Base-by-base conservation (phyloP, 306 rosid genomes). In the Pachyrhizus erosus region DNA sequence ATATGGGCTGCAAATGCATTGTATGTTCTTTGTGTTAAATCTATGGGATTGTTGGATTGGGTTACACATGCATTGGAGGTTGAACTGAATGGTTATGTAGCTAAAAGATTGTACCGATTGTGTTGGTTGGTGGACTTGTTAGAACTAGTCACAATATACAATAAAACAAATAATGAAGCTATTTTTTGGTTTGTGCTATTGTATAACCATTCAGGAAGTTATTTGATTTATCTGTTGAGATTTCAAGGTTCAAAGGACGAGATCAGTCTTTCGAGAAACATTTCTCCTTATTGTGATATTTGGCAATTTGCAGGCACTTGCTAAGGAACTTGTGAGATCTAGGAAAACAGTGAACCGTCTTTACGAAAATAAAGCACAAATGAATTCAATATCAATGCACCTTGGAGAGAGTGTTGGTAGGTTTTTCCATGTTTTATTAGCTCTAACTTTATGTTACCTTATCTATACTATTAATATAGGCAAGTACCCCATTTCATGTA, bases 321-420 rank as follows among this genome's bases (percentile, higher is more conserved):
- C 98, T 17, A 88, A 82, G 76, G 99, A 96, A 68, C 88, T 96
- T 79, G 99, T 96, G 84, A 90, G 91, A 71, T 96, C 99, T 24
- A 93, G 89, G 88, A 90, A 83, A 80, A 89, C 99, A 4, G 99
- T 96, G 82, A 96, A 92, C 76, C 97, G 98, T 65, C 97, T 96
- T 81, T 85, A 96, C 60, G 99, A 96, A 86, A 96, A 96, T 80
- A 92, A 85, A 86, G 98, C 99, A 0, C 97, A 96, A 67, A 82
- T 96, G 86, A 96, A 92, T 87, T 96, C 99, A 37, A 96, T 93
- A 90, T 93, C 99, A 45, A 96, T 96, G 99, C 99, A 96, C 86
- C 98, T 96, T 70, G 99, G 99, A 27, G 99, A 96, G 89, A 96
- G 99, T 79, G 98, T 93, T 80, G 99, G 99, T 96, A 92, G n/a